Percentiles rank a stretch among this genome's conserved stretches.
Conservation (phyloP, 192 early-diverging fungal species). For the Lunasporangiospora selenospora region DNA sequence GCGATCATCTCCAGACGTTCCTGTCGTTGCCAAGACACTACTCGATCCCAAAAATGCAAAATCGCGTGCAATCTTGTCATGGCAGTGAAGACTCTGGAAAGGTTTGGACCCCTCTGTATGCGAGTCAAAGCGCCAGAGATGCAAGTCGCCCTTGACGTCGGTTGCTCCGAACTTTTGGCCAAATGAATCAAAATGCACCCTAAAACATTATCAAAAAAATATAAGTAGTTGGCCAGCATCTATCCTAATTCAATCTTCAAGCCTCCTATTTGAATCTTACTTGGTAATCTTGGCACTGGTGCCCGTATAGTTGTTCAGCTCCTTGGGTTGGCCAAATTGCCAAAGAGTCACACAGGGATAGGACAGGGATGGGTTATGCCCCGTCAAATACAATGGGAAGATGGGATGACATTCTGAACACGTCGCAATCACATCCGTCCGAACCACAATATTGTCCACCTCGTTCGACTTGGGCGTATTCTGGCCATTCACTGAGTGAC, state of each 20-base stretch:
- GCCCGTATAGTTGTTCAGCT: conserved; percentile 68
- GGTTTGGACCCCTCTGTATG: conserved; percentile 65
- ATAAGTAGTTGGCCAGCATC: neutral
- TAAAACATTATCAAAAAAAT: conserved; percentile 2
- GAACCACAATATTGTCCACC: conserved; percentile 33
- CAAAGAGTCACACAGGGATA: conserved; percentile 73
- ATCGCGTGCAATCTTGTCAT: conserved; percentile 70
- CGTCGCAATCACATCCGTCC: conserved; percentile 47
- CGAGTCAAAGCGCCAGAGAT: conserved; percentile 81
- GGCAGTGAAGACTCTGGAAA: conserved; percentile 55
- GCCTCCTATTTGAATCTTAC: conserved; percentile 47
- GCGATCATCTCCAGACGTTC: conserved; percentile 61
- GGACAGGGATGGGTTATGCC: conserved; percentile 54
- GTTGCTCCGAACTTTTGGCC: conserved; percentile 80
- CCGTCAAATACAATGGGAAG: conserved; percentile 59
- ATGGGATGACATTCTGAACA: conserved; percentile 54
- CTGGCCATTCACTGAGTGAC: too few species aligned
- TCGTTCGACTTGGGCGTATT: conserved; percentile 22
- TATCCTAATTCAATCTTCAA: neutral
- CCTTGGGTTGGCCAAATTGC: conserved; percentile 79
- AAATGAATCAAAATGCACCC: conserved; percentile 79
- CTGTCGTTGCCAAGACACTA: conserved; percentile 75
- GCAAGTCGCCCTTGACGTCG: conserved; percentile 70
- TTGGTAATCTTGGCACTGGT: conserved; percentile 50
- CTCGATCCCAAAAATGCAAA: conserved; percentile 78